phyloP scores from a whole-genome alignment of 2,329 filamentous ascomycete genomes.

The Fonsecaea erecta region DNA sequence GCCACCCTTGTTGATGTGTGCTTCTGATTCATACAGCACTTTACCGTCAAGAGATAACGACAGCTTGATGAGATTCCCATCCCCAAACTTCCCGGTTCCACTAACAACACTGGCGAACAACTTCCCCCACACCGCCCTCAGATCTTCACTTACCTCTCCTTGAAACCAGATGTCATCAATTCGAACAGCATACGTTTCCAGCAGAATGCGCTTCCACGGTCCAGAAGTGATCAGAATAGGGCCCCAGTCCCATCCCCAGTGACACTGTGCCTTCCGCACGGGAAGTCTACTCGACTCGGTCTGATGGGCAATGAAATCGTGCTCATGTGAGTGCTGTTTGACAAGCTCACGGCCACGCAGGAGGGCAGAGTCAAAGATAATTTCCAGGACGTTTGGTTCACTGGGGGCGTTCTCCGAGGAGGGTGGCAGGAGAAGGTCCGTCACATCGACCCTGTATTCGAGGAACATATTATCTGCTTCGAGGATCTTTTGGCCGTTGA shows the following conservation, averaged over 20 bases:
- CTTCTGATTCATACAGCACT: slow-evolving; percentile 49
- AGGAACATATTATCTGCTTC: slow-evolving; percentile 80
- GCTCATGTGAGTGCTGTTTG: slow-evolving; percentile 46
- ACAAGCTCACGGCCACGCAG: slow-evolving; percentile 48
- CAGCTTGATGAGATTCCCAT: slow-evolving; percentile 27
- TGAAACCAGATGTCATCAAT: slow-evolving; percentile 63
- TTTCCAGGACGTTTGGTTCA: slow-evolving; percentile 48
- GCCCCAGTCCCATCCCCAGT: slow-evolving; percentile 76
- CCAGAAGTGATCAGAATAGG: slow-evolving; percentile 66
- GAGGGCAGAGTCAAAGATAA: slow-evolving; percentile 54
- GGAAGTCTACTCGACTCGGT: slow-evolving; percentile 51
- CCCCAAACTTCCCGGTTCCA: slow-evolving; percentile 27
- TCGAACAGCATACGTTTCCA: slow-evolving; percentile 66
- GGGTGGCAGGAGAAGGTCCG: slow-evolving; percentile 49
- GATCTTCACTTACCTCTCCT: slow-evolving; percentile 46
- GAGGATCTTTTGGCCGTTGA: slow-evolving; percentile 70
- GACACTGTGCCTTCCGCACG: slow-evolving; percentile 55
- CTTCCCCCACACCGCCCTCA: slow-evolving; percentile 46
- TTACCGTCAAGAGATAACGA: slow-evolving; percentile 43
- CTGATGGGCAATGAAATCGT: slow-evolving; percentile 53
- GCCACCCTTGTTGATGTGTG: slow-evolving; percentile 47
- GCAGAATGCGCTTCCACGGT: slow-evolving; percentile 67
- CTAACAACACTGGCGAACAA: slow-evolving; percentile 47
- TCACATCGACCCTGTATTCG: slow-evolving; percentile 71
- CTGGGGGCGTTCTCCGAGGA: slow-evolving; percentile 26